A percentile compares a stretch with the other conserved stretches of the same genome.
Conservation (phyloP, 2,329 filamentous ascomycete genomes). For the Colletotrichum chrysophilum region DNA sequence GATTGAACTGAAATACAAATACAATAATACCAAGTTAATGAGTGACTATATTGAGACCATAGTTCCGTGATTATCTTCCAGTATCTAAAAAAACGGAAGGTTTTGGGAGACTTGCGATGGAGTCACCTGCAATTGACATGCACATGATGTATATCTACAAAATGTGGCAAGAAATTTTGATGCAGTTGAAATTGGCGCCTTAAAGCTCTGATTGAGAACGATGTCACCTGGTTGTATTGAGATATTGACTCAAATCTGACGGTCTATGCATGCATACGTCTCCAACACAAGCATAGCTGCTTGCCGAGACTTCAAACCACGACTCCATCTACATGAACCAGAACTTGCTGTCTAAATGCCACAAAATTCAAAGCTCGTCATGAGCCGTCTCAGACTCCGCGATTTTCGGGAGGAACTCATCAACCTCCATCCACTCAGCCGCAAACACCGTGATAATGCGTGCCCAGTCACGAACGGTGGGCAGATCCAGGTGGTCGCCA, state of each 20-base stretch:
- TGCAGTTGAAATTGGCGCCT: rapidly evolving
- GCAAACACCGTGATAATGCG: constrained; percentile 83
- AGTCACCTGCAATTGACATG: background rate
- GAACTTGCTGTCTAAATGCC: background rate
- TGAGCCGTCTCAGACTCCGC: constrained; percentile 27
- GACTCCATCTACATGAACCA: background rate
- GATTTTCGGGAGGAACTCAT: constrained; percentile 38
- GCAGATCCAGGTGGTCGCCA: constrained; percentile 80
- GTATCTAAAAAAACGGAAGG: background rate
- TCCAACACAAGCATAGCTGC: background rate
- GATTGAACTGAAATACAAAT: background rate
- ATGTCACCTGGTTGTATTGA: rapidly evolving
- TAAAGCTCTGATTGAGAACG: background rate
- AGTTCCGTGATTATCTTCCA: rapidly evolving
- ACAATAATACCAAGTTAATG: rapidly evolving
- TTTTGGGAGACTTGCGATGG: background rate
- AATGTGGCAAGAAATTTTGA: rapidly evolving
- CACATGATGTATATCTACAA: rapidly evolving
- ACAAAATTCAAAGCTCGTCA: constrained; percentile 10
- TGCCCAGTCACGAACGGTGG: constrained; percentile 86
- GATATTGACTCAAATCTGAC: background rate
- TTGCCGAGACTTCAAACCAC: background rate
- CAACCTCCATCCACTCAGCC: constrained; percentile 90
- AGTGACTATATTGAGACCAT: rapidly evolving
- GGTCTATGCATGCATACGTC: background rate